Evolutionary conservation across 768 basidiomycete genomes (phyloP).

Genomic region (Lactarius tabidus): DNA sequence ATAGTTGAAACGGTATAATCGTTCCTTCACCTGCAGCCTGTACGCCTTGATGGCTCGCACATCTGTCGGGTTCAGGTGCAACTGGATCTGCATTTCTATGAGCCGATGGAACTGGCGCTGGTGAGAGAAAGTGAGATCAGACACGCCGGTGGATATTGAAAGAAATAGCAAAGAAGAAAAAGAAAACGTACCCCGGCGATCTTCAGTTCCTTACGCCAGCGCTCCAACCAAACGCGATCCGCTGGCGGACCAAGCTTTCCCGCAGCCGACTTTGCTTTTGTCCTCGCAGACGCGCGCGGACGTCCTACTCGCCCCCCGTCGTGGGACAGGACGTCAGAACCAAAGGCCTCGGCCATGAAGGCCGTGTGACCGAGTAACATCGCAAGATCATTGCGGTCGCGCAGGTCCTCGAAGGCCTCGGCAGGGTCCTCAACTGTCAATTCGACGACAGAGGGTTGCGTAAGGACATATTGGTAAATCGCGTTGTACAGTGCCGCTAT

Average conservation of each 20-base stretch:
- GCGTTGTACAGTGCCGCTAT: conserved; percentile 84
- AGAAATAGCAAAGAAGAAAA: not conserved
- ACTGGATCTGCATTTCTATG: conserved; percentile 84
- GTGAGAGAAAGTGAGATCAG: conserved; percentile 2
- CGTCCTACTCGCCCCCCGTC: conserved; percentile 40
- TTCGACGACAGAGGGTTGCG: conserved; percentile 72
- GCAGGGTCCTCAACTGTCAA: conserved; percentile 97
- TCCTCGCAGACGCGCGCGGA: conserved; percentile 26
- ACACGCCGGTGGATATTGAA: not conserved
- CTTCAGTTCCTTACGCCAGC: conserved; percentile 79
- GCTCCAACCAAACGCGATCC: conserved; percentile 72
- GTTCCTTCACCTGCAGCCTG: conserved; percentile 90
- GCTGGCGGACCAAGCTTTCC: conserved; percentile 76
- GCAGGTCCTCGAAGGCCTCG: conserved; percentile 94
- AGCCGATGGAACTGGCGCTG: conserved; percentile 93
- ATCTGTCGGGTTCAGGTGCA: conserved; percentile 63
- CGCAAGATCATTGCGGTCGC: conserved; percentile 86
- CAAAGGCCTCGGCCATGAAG: conserved; percentile 73
- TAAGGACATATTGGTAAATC: conserved; percentile 72
- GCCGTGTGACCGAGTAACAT: conserved; percentile 62
- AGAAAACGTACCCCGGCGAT: conserved; percentile 65
- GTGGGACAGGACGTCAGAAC: conserved; percentile 32
- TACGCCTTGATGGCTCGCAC: conserved; percentile 55
- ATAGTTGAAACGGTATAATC: conserved; percentile 92
- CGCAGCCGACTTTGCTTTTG: conserved; percentile 29